Evolutionary conservation across 148 eudicot genomes (phyloP).

Genomic region (Rheum nobile): DNA sequence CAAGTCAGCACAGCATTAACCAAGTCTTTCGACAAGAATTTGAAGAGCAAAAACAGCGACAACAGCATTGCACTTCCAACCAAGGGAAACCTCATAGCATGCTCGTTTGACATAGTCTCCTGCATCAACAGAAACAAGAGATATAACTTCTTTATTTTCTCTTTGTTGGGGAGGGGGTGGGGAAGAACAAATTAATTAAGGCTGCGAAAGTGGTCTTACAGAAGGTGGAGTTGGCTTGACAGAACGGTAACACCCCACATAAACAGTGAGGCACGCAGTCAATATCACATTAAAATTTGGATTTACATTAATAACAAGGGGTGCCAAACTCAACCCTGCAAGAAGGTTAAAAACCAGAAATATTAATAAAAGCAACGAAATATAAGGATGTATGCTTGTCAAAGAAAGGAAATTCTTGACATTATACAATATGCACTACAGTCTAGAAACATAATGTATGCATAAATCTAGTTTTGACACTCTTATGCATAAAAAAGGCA

Average conservation of each 20-base stretch:
- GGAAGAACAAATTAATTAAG: background rate
- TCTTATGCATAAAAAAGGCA: background rate
- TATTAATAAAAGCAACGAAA: background rate
- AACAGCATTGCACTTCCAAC: constrained; percentile 96
- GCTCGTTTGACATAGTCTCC: constrained; percentile 98
- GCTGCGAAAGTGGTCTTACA: constrained; percentile 35
- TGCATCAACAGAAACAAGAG: constrained; percentile 23
- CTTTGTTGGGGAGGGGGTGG: background rate
- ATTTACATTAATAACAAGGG: constrained; percentile 77
- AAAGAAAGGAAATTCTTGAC: background rate
- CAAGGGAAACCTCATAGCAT: constrained; percentile 95
- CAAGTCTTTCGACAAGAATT: constrained; percentile 88
- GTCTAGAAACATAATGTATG: background rate
- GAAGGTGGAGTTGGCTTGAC: constrained; percentile 96
- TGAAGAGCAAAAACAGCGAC: constrained; percentile 87
- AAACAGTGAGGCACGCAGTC: constrained; percentile 89
- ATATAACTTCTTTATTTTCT: background rate
- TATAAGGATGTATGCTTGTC: background rate
- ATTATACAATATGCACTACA: background rate
- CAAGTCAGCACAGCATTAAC: constrained; percentile 87
- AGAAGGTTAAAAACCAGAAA: background rate
- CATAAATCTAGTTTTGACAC: background rate
- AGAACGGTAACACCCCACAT: constrained; percentile 88
- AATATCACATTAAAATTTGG: constrained; percentile 88
- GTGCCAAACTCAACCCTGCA: constrained; percentile 83